Conservation (phyloP, 164 flowering plant species). For the Brasenia schreberi region DNA sequence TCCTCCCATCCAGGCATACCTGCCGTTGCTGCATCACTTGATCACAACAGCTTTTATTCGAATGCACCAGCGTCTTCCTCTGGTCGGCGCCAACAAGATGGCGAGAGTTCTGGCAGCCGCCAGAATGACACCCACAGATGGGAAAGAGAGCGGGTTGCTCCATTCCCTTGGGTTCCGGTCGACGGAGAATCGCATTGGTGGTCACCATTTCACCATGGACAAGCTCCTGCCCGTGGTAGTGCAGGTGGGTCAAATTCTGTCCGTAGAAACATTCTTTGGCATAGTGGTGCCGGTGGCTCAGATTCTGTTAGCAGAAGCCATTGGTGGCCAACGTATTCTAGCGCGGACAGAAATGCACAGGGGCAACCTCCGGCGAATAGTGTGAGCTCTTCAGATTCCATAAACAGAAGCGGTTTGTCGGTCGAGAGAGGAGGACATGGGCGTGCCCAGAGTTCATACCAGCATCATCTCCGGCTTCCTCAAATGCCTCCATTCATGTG, state of each 20-base stretch:
- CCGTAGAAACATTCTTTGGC: conserved; percentile 44
- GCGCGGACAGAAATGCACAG: background rate
- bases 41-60: conserved; percentile 44
- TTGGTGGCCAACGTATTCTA: background rate
- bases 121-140: conserved; percentile 32
- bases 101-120: conserved; percentile 30
- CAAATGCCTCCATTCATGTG: background rate
- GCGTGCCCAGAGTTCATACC: background rate
- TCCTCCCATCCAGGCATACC: background rate
- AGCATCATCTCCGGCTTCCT: background rate
- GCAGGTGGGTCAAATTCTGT: conserved; percentile 33
- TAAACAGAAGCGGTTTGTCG: background rate
- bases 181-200: conserved; percentile 55
- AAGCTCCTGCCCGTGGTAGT: background rate
- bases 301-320: background rate
- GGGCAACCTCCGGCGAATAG: background rate
- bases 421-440: background rate
- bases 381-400: background rate
- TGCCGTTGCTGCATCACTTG: conserved; percentile 29
- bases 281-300: conserved; percentile 4
- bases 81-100: conserved; percentile 45
- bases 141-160: conserved; percentile 67
- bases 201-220: conserved; percentile 45
- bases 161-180: conserved; percentile 36
- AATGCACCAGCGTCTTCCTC: conserved; percentile 43